These are phyloP conservation scores for Aspergillus tanneri DNA, from an alignment of 2,329 filamentous ascomycete species.

Conservation along the genomic window DNA sequence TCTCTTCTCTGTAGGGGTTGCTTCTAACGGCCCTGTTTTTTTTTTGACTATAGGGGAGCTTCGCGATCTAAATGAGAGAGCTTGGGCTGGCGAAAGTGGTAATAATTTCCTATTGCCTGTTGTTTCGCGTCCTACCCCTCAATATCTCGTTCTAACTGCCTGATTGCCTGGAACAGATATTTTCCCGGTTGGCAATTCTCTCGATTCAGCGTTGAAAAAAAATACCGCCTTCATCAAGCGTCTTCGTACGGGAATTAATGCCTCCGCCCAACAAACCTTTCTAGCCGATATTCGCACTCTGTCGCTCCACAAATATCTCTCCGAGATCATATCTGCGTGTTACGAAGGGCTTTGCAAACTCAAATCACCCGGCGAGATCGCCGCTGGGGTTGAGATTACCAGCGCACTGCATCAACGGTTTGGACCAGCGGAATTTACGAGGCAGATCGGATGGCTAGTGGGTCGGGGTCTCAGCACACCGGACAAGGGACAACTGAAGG, in stretches of 20 bases:
- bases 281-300: constrained; percentile 85
- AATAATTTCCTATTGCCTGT: constrained; percentile 23
- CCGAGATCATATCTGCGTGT: constrained; percentile 92
- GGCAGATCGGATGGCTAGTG: constrained; percentile 86
- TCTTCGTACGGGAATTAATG: constrained; percentile 81
- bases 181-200: constrained; percentile 71
- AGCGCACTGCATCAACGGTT: constrained; percentile 96
- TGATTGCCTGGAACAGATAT: constrained; percentile 58
- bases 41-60: constrained; percentile 67
- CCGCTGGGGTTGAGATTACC: constrained; percentile 86
- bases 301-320: constrained; percentile 93
- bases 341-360: constrained; percentile 91
- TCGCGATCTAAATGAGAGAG: constrained; percentile 80
- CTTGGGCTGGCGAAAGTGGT: constrained; percentile 90
- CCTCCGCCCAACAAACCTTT: constrained; percentile 77
- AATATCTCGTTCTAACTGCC: constrained; percentile 17
- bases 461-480: constrained; percentile 88
- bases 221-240: constrained; percentile 98
- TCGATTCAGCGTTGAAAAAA: constrained; percentile 96
- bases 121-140: constrained; percentile 17
- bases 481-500: constrained; percentile 80
- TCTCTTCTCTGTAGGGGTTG: neutral
- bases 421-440: constrained; percentile 84
- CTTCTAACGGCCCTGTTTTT: neutral
- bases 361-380: constrained; percentile 87